Evolutionary conservation across 257 asterid species (phyloP), one percentile per base, ranked within the genome.

Genomic region (Fraxinus cuspidata): DNA sequence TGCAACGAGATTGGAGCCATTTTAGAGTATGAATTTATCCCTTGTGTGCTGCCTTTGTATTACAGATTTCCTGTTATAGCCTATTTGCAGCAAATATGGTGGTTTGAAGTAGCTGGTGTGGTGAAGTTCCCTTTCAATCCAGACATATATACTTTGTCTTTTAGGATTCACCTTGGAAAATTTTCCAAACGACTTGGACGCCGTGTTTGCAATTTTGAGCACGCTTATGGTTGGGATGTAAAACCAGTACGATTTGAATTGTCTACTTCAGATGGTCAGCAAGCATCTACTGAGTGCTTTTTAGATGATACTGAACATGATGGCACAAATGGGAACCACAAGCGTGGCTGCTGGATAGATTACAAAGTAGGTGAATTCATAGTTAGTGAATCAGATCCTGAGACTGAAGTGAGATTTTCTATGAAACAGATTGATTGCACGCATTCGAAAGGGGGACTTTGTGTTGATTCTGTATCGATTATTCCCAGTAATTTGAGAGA

Each of bases 341-440:
- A 89, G 82, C 95, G 93, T 23, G 99, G 99, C 38, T 87, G 88
- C 82, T 96, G 99, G 99, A 84, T 96, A 65, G 94, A 93, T 58
- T 92, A 90, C 88, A 92, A 87, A 87, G 99, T 91, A 5, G 99
- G 98, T 7, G 95, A 96, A 69, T 96, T 96, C 47, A 77, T 83
- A 12, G 97, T 93, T 37, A 77, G 71, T 15, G 89, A 86, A 40
- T 84, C 97, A 37, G 88, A 91, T 72, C 85, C 89, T 3, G 86
- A 76, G n/a, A 92, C 89, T 9, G 98, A 93, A 81, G 92, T 96
- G 67, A 87, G 79, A 79, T 92, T 93, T 74, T 96, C 97, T 0
- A 92, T 96, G 99, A 96, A 93, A 80, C 98, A 96, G 77, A 96
- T 96, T 0, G 99, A 96, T 81, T 93, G 99, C 82, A 93, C 98